Conservation (phyloP, 306 rosid species). For the Aeschynomene evenia region DNA sequence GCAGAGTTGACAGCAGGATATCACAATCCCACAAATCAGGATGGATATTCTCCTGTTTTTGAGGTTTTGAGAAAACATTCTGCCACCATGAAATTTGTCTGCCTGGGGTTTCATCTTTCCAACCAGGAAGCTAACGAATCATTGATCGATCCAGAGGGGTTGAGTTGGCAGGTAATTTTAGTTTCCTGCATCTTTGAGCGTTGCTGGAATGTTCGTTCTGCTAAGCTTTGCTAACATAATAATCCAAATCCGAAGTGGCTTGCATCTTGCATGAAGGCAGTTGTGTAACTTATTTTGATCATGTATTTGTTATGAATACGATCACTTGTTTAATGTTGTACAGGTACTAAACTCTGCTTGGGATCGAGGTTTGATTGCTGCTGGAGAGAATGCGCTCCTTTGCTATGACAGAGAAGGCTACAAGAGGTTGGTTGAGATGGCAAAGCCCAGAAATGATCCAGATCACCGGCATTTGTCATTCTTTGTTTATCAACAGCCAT, state of each 20-base stretch:
- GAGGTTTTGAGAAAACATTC: conserved; percentile 75
- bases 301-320: conserved; percentile 19
- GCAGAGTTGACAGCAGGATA: conserved; percentile 97
- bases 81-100: conserved; percentile 76
- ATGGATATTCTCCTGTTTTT: conserved; percentile 87
- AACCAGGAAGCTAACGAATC: conserved; percentile 67
- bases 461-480: conserved; percentile 76
- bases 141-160: conserved; percentile 81
- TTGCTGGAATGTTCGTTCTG: conserved; percentile 5
- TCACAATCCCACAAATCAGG: conserved; percentile 87
- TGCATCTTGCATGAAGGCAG: not conserved
- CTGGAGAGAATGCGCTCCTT: conserved; percentile 81
- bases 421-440: conserved; percentile 72
- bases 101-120: conserved; percentile 68
- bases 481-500: conserved; percentile 79
- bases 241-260: conserved; percentile 21
- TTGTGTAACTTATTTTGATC: conserved; percentile 17
- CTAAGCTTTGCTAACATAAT: conserved; percentile 6
- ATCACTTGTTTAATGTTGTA: conserved; percentile 11
- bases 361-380: conserved; percentile 73
- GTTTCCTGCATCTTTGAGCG: conserved; percentile 20
- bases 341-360: conserved; percentile 85
- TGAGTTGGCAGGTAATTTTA: conserved; percentile 85
- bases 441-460: conserved; percentile 89
- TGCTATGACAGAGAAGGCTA: conserved; percentile 81